Percentiles rank a stretch among this genome's conserved stretches.
phyloP scores from a whole-genome alignment of 1,284 basidiomycete species.

The Cutaneotrichosporon spelunceum region DNA sequence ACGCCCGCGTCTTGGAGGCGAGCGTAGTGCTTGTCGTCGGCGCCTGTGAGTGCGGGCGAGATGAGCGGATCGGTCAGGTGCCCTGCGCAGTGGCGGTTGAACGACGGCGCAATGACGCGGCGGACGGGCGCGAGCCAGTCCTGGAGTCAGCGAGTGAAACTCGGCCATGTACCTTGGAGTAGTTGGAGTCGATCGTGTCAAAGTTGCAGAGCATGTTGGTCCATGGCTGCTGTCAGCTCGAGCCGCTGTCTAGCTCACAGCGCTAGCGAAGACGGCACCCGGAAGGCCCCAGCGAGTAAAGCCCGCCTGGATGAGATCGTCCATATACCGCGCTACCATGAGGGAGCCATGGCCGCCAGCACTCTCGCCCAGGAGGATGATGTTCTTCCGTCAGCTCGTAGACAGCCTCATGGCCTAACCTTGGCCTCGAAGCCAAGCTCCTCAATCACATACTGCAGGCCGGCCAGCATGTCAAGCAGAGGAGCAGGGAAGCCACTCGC shows the following conservation, averaged over 20 bases:
- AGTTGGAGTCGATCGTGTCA: constrained; percentile 12
- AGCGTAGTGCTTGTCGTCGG: constrained; percentile 11
- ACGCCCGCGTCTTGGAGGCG: constrained; percentile 17
- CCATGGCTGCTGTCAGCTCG: constrained; percentile 13
- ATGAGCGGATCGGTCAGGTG: constrained; percentile 14
- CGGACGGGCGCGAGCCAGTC: constrained; percentile 12
- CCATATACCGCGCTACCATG: constrained; percentile 19
- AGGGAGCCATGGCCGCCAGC: constrained; percentile 18
- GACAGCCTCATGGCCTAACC: not conserved
- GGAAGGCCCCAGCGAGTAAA: constrained; percentile 14
- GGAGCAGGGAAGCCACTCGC: constrained; percentile 15
- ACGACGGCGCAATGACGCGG: constrained; percentile 5
- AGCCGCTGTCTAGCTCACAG: not conserved
- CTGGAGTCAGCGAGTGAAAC: constrained; percentile 1
- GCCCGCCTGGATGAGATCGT: constrained; percentile 12
- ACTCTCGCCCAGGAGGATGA: constrained; percentile 17
- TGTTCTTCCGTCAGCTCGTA: constrained; percentile 12
- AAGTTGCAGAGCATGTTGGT: constrained; percentile 15
- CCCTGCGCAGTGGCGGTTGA: constrained; percentile 8
- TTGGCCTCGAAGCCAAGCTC: constrained; percentile 20
- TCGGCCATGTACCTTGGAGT: constrained; percentile 8
- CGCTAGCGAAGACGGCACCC: constrained; percentile 10
- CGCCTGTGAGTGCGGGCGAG: constrained; percentile 13
- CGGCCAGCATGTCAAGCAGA: constrained; percentile 19
- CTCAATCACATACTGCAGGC: constrained; percentile 17